These are phyloP conservation scores for Daldinia vernicosa DNA, from an alignment of 495 filamentous ascomycete genomes.

Conservation along the genomic window DNA sequence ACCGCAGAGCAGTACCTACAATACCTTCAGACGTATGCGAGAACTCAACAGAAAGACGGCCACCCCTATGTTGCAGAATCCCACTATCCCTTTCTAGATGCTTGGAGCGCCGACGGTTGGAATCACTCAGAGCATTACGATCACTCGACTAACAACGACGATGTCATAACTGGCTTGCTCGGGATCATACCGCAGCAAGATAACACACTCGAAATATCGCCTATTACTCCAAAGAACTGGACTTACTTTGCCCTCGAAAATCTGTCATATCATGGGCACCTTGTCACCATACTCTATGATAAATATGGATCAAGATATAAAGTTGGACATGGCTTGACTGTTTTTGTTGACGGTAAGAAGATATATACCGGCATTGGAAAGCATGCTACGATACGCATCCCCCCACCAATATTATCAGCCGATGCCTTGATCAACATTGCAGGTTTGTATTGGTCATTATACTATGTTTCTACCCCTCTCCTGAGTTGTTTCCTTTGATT, in stretches of 20 bases:
- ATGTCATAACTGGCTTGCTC: conserved; percentile 57
- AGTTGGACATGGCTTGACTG: conserved; percentile 44
- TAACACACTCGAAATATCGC: conserved; percentile 50
- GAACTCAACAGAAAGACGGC: conserved; percentile 55
- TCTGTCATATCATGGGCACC: conserved; percentile 54
- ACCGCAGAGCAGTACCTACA: conserved; percentile 49
- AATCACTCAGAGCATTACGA: conserved; percentile 59
- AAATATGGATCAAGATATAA: conserved; percentile 51
- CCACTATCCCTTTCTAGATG: conserved; percentile 53
- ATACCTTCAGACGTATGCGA: conserved; percentile 52
- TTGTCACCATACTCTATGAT: conserved; percentile 55
- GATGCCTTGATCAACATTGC: conserved; percentile 53
- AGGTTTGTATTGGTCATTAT: conserved; percentile 14
- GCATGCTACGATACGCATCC: conserved; percentile 31
- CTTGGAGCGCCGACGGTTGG: conserved; percentile 51
- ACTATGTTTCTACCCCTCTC: not conserved
- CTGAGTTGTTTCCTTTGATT: not conserved
- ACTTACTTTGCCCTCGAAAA: conserved; percentile 58
- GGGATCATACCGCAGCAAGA: conserved; percentile 52
- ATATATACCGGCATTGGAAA: conserved; percentile 39
- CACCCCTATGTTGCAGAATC: conserved; percentile 57
- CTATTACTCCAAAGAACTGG: conserved; percentile 55
- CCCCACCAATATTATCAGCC: conserved; percentile 25
- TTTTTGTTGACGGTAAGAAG: conserved; percentile 50
- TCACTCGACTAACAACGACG: conserved; percentile 58